These are phyloP conservation scores for Petrea volubilis DNA, from an alignment of 257 asterid species.

Conservation along the genomic window DNA sequence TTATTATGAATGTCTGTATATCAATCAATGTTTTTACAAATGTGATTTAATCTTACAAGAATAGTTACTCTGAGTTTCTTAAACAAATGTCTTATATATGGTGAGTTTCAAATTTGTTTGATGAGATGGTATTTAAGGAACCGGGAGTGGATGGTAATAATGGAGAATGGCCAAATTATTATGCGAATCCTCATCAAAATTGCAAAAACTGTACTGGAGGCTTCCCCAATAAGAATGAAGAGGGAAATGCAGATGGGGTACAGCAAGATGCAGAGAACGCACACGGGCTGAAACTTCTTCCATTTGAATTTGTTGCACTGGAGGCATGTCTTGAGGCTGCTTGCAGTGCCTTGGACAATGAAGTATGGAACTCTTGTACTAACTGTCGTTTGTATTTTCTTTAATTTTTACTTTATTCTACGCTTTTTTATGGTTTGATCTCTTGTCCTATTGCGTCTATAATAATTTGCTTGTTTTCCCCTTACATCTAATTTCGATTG, in stretches of 20 bases:
- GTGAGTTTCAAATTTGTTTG: neutral
- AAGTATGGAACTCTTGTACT: conserved; percentile 38
- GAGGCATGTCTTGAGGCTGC: conserved; percentile 95
- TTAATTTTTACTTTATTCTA: too few species aligned
- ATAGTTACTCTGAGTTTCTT: too few species aligned
- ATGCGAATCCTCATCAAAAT: conserved; percentile 35
- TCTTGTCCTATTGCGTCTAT: too few species aligned
- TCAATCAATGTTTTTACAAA: neutral
- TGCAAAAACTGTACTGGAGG: conserved; percentile 30
- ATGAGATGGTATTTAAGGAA: conserved; percentile 43
- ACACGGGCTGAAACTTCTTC: conserved; percentile 67
- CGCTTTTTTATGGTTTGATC: too few species aligned
- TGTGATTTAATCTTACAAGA: neutral
- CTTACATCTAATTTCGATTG: neutral
- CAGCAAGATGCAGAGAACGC: conserved; percentile 44
- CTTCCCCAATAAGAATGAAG: conserved; percentile 38
- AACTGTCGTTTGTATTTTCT: too few species aligned
- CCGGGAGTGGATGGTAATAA: conserved; percentile 45
- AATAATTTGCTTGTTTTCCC: neutral
- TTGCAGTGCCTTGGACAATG: conserved; percentile 79
- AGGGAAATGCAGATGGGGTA: conserved; percentile 35
- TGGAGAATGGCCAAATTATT: conserved; percentile 57
- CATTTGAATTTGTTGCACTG: conserved; percentile 84
- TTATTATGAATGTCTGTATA: neutral
- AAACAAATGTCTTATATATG: neutral